Evolutionary conservation across 345 rosid genomes (phyloP).

Genomic region (Citrus sp.): DNA sequence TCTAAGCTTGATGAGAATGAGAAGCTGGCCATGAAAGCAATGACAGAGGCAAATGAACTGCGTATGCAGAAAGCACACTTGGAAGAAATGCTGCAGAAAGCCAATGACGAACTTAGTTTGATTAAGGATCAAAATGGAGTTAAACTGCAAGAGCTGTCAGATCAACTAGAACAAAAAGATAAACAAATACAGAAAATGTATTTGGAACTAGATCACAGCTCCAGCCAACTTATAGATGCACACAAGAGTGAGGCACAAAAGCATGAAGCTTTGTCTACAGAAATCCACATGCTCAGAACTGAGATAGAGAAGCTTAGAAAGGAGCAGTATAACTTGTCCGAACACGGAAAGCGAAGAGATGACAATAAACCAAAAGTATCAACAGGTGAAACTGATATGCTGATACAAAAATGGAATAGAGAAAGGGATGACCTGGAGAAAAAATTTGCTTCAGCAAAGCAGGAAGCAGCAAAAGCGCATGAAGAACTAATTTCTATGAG

Average conservation of each 20-base stretch:
- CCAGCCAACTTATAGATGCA: constrained; percentile 35
- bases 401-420: constrained; percentile 43
- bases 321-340: constrained; percentile 21
- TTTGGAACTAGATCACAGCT: constrained; percentile 38
- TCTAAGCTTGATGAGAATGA: constrained; percentile 76
- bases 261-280: constrained; percentile 42
- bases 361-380: constrained; percentile 26
- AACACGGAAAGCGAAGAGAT: constrained; percentile 32
- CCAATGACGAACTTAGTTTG: constrained; percentile 43
- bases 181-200: constrained; percentile 34
- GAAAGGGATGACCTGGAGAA: constrained; percentile 55
- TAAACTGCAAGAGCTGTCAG: constrained; percentile 43
- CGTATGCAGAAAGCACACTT: constrained; percentile 48
- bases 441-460: constrained; percentile 38
- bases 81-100: constrained; percentile 68
- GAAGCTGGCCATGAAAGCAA: constrained; percentile 52
- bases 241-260: constrained; percentile 34
- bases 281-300: constrained; percentile 51
- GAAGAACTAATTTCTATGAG: constrained; percentile 44
- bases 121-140: constrained; percentile 41
- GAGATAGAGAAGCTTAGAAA: constrained; percentile 34
- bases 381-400: constrained; percentile 40
- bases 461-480: constrained; percentile 45
- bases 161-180: constrained; percentile 35
- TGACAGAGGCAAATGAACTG: constrained; percentile 65